Conservation (phyloP, 2,329 filamentous ascomycete genomes). For the Blastomyces percursus region DNA sequence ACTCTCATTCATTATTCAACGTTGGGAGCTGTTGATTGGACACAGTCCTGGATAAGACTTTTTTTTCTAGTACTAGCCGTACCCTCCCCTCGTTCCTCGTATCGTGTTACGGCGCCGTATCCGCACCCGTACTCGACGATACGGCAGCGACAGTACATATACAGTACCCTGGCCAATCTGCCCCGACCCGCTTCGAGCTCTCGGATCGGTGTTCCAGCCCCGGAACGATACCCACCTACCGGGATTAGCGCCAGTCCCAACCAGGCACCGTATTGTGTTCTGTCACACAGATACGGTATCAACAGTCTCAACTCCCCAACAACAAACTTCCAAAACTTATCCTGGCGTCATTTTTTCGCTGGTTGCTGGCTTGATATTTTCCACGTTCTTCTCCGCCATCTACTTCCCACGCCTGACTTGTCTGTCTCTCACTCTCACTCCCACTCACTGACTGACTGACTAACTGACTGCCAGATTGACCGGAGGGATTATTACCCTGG, state of each 20-base stretch:
- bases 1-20: too few species aligned
- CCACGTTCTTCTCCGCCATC: not conserved
- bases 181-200: not conserved
- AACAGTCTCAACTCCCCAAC: conserved; percentile 7
- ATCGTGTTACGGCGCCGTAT: not conserved
- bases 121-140: not conserved
- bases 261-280: not conserved
- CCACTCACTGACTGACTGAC: not conserved
- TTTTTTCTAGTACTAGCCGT: too few species aligned
- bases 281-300: not conserved
- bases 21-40: too few species aligned
- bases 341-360: not conserved
- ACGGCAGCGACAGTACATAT: not conserved
- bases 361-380: not conserved
- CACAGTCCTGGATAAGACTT: too few species aligned
- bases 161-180: not conserved
- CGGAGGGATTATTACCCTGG: not conserved
- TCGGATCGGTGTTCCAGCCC: not conserved
- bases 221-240: not conserved
- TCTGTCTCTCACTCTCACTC: too few species aligned
- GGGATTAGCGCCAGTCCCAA: not conserved
- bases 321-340: not conserved
- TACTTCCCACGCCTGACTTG: not conserved
- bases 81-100: too few species aligned
- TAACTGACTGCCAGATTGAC: not conserved